Evolutionary conservation across 179 eudicot genomes (phyloP), one percentile per base, ranked within the genome.

Genomic region (Spergularia azorica): DNA sequence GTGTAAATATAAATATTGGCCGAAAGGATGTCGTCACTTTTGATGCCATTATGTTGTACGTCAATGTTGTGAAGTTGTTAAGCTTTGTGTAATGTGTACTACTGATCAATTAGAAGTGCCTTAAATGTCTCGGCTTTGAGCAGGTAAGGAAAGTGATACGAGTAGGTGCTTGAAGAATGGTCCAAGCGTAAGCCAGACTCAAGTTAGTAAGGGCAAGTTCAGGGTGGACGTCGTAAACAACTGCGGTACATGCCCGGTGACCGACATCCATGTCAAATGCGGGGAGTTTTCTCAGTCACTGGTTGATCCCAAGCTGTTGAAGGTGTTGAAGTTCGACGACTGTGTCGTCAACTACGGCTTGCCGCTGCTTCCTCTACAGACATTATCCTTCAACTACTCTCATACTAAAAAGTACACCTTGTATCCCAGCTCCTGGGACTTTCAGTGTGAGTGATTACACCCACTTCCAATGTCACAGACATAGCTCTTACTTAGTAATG

Each of bases 201-300:
- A 79, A 51, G 57, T 79, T 1, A 74, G 75, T 21, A 79, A 67
- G 43, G 63, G 39, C 16, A 74, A 38, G 70, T 74, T 65, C 66
- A 68, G 62, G 46, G 82, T 79, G 16, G 82, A 79, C 12, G 71
- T 79, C 2, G 38, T 38, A 41, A 79, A 74, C 74, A 79, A 74
- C 63, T 79, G 82, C 6, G 78, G 74, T 9, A 79, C 78, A 3
- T 79, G 82, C 12, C 82, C 78, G 0, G 74, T 79, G 32, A 79
- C 76, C 12, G 74, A 79, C 43, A 70, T 79, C 18, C 82, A 74
- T 74, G 58, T 74, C 17, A 79, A 79, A 70, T 79, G 82, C 39
- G 82, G 82, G 39, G 67, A 43, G 6, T 79, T 79, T 9, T 60
- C 78, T 4, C 82, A 73, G 51, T 10, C 39, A 12, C 9, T 73